Percentiles rank a stretch among this genome's conserved stretches.
phyloP scores from a whole-genome alignment of 345 rosid species.

The Populus tremula region DNA sequence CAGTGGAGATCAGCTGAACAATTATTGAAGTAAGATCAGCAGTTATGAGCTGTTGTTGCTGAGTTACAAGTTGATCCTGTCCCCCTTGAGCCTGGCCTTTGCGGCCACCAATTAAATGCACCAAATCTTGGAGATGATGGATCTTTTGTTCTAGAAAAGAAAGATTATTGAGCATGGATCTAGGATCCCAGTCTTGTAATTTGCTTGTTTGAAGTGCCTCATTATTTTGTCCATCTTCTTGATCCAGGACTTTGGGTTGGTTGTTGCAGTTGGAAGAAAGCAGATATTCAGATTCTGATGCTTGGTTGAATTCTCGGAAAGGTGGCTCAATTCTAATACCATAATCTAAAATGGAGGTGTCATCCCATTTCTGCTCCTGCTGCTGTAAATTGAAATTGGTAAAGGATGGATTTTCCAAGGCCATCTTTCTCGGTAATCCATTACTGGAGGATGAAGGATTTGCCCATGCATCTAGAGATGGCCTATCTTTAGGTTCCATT shows the following conservation, averaged over 20 bases:
- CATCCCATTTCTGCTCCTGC: conserved; percentile 60
- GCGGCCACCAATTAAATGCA: conserved; percentile 59
- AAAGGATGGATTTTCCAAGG: conserved; percentile 34
- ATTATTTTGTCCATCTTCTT: conserved; percentile 30
- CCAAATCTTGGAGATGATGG: conserved; percentile 83
- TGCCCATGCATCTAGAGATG: conserved; percentile 49
- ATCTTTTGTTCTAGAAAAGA: conserved; percentile 86
- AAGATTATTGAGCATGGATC: conserved; percentile 64
- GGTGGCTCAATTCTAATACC: conserved; percentile 41
- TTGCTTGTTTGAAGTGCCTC: conserved; percentile 38
- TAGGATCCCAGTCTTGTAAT: conserved; percentile 85
- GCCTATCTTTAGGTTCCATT: conserved; percentile 62
- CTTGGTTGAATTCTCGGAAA: conserved; percentile 41
- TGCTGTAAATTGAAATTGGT: conserved; percentile 34
- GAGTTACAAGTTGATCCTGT: conserved; percentile 55
- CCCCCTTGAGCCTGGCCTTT: conserved; percentile 47
- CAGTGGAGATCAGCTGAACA: conserved; percentile 87
- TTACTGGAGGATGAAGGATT: conserved; percentile 38
- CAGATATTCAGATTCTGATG: conserved; percentile 27
- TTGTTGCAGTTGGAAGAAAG: conserved; percentile 26
- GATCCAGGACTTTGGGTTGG: conserved; percentile 35
- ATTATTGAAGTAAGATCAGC: conserved; percentile 91
- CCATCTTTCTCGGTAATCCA: conserved; percentile 33
- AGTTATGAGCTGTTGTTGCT: conserved; percentile 76
- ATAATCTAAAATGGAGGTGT: conserved; percentile 49